Conservation (phyloP, 148 eudicot genomes). For the Diospyros lotus region DNA sequence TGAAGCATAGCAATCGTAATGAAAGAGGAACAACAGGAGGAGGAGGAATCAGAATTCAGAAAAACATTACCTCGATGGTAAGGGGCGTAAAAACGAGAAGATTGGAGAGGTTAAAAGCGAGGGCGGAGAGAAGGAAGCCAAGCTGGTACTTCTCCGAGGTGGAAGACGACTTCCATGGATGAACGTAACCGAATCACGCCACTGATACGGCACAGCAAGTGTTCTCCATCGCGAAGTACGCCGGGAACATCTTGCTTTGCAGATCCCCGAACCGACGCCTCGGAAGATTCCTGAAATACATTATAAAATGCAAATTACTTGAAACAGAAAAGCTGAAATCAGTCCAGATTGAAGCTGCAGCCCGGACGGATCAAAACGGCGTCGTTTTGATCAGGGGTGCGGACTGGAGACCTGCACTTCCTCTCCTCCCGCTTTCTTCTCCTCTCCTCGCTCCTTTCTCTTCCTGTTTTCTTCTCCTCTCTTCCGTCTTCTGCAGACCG, state of each 20-base stretch:
- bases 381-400: too few species aligned
- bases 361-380: too few species aligned
- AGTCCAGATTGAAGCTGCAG: too few species aligned
- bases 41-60: not conserved
- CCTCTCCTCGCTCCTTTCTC: too few species aligned
- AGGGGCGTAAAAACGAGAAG: slow-evolving; percentile 81
- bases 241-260: slow-evolving; percentile 99
- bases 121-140: slow-evolving; percentile 65
- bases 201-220: slow-evolving; percentile 71
- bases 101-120: slow-evolving; percentile 74
- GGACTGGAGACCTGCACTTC: too few species aligned
- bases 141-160: slow-evolving; percentile 71
- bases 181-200: slow-evolving; percentile 77
- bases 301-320: too few species aligned
- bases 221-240: slow-evolving; percentile 82
- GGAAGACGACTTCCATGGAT: slow-evolving; percentile 87
- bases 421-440: too few species aligned
- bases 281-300: slow-evolving; percentile 64
- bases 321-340: too few species aligned
- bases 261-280: slow-evolving; percentile 95
- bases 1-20: too few species aligned
- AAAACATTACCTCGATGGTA: slow-evolving; percentile 65
- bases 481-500: too few species aligned
- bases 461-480: too few species aligned
- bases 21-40: too few species aligned